A percentile compares a stretch with the other conserved stretches of the same genome.
Conservation (phyloP, 192 early-diverging fungal genomes). For the Coemansia sp. region DNA sequence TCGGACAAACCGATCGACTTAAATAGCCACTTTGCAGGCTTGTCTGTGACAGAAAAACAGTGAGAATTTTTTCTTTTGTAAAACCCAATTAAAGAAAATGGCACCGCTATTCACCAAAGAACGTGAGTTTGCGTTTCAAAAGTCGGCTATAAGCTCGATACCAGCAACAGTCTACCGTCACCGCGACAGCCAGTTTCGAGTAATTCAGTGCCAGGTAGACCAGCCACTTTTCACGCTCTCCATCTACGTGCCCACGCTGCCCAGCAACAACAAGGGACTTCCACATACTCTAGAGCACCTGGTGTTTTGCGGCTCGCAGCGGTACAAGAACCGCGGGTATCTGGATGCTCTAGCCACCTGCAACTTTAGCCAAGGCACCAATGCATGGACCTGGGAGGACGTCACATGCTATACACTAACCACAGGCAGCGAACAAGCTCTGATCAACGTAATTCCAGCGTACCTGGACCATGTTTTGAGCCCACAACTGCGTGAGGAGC, state of each 20-base stretch:
- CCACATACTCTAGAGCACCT: slow-evolving; percentile 83
- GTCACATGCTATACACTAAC: slow-evolving; percentile 71
- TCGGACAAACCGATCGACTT: too few relatives aligned
- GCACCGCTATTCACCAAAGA: slow-evolving; percentile 28
- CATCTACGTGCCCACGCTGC: slow-evolving; percentile 73
- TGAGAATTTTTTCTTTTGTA: not conserved
- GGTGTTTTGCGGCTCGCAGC: slow-evolving; percentile 76
- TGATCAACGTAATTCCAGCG: slow-evolving; percentile 70
- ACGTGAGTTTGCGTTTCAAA: slow-evolving; percentile 26
- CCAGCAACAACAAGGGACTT: slow-evolving; percentile 66
- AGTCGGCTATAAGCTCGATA: slow-evolving; percentile 4
- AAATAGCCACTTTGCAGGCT: too few relatives aligned
- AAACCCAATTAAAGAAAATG: not conserved
- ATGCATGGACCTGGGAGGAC: slow-evolving; percentile 60
- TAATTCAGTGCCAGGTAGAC: slow-evolving; percentile 62
- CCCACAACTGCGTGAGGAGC: slow-evolving; percentile 66
- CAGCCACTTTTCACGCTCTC: slow-evolving; percentile 66
- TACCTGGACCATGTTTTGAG: slow-evolving; percentile 80
- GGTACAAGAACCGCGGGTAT: slow-evolving; percentile 65
- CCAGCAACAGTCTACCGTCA: slow-evolving; percentile 56
- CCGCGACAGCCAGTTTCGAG: slow-evolving; percentile 48
- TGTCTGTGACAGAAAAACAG: too few relatives aligned
- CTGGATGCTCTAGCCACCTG: slow-evolving; percentile 73
- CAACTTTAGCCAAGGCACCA: slow-evolving; percentile 74
- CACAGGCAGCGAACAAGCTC: slow-evolving; percentile 63